Percentiles rank a stretch among this genome's conserved stretches.
Evolutionary conservation across 139 green algal genomes (phyloP).

Genomic region (Nannochloris sp.): DNA sequence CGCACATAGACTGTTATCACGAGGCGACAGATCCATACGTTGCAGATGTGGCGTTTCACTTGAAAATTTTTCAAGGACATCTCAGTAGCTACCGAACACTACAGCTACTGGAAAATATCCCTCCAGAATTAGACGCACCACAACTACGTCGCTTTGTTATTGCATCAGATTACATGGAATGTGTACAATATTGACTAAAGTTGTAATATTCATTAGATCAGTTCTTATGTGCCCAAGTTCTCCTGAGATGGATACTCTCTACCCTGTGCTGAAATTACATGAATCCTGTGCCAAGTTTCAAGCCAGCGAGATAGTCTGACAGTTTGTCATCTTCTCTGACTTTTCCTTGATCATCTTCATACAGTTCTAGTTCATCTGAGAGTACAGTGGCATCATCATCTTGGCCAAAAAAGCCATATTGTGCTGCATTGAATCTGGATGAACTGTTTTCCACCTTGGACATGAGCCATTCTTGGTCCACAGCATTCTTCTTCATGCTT

Average conservation of each 20-base stretch:
- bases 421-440: slow-evolving; percentile 19
- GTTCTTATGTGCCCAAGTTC: not conserved
- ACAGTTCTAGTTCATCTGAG: not conserved
- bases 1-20: too few relatives aligned
- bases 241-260: not conserved
- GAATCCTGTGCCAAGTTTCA: slow-evolving; percentile 28
- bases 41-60: too few relatives aligned
- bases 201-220: not conserved
- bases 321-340: not conserved
- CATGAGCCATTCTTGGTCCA: not conserved
- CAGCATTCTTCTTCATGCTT: not conserved
- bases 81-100: too few relatives aligned
- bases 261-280: not conserved
- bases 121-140: too few relatives aligned
- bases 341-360: not conserved
- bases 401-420: slow-evolving; percentile 34
- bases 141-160: too few relatives aligned
- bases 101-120: too few relatives aligned
- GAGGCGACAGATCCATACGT: too few relatives aligned
- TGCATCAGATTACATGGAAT: too few relatives aligned
- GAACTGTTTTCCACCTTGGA: slow-evolving; percentile 11
- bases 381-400: not conserved
- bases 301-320: slow-evolving; percentile 13
- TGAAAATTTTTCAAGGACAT: too few relatives aligned
- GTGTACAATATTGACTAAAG: too few relatives aligned